Conservation (phyloP, 208 protist genomes). For the Lotmaria passim region DNA sequence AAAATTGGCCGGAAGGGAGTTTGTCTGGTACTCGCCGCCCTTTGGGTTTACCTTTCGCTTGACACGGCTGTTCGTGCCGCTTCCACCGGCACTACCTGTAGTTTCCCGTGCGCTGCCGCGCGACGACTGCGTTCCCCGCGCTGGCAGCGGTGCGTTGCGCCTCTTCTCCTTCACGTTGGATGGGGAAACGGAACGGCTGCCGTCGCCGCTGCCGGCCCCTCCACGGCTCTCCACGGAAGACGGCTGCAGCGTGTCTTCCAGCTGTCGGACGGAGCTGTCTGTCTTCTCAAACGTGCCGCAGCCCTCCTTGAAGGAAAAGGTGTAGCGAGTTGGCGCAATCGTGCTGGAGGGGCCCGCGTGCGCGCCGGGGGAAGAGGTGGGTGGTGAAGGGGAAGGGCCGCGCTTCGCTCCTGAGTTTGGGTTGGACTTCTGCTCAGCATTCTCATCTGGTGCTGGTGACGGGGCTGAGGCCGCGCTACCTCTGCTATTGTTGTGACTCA, state of each 20-base stretch:
- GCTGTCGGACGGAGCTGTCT: neutral
- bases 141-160: neutral
- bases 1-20: constrained; percentile 73
- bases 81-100: neutral
- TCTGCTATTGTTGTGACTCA: too few relatives aligned
- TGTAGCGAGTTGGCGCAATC: constrained; percentile 42
- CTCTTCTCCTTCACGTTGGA: constrained; percentile 4
- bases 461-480: neutral
- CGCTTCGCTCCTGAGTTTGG: neutral
- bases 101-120: constrained; percentile 14
- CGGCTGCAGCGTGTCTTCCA: constrained; percentile 16
- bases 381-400: neutral
- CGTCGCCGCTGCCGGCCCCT: constrained; percentile 2
- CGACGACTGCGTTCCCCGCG: constrained; percentile 11
- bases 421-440: neutral
- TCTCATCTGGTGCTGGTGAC: neutral
- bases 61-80: neutral
- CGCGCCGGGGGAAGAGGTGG: neutral
- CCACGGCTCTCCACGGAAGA: constrained; percentile 22
- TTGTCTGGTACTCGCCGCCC: constrained; percentile 47
- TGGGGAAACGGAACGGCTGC: neutral
- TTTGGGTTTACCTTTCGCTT: constrained; percentile 1
- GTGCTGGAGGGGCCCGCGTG: constrained; percentile 3
- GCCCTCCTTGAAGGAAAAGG: constrained; percentile 54
- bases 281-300: constrained; percentile 44